phyloP scores from a whole-genome alignment of 225 moss, liverwort and hornwort species.

The Bryoerythrophyllum caledonicum region DNA sequence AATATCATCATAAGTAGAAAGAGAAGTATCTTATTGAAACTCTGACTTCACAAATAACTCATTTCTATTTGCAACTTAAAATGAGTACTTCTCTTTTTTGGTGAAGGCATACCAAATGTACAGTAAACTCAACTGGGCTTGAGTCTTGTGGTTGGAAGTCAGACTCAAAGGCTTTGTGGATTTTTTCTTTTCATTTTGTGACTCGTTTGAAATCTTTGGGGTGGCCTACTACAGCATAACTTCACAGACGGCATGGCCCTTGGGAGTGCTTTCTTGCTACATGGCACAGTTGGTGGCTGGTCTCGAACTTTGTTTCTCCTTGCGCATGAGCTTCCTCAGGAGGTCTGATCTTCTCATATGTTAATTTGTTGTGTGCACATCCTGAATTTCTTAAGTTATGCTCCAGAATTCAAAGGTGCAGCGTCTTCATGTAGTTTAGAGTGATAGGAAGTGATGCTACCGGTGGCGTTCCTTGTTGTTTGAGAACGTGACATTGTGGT shows the following conservation, averaged over 20 bases:
- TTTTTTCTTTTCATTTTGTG: not conserved
- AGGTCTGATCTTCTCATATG: conserved; percentile 43
- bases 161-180: conserved; percentile 4
- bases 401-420: not conserved
- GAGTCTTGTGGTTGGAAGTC: not conserved
- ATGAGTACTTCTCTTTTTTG: not conserved
- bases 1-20: too few relatives aligned
- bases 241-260: conserved; percentile 91
- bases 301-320: conserved; percentile 82
- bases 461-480: not conserved
- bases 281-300: conserved; percentile 86
- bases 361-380: not conserved
- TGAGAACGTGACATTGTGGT: not conserved
- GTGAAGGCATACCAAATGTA: not conserved
- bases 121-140: not conserved
- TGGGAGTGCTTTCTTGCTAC: conserved; percentile 80
- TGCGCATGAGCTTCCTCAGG: conserved; percentile 86
- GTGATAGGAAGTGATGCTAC: not conserved
- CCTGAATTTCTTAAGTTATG: not conserved
- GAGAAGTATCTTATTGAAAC: too few relatives aligned
- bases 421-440: not conserved
- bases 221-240: conserved; percentile 52
- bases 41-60: too few relatives aligned
- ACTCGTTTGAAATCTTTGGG: conserved; percentile 14
- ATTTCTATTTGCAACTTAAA: not conserved